A percentile compares a stretch with the other conserved stretches of the same genome.
These are phyloP conservation scores for Linnemannia exigua DNA, from an alignment of 192 early-diverging fungal genomes.

Conservation along the genomic window DNA sequence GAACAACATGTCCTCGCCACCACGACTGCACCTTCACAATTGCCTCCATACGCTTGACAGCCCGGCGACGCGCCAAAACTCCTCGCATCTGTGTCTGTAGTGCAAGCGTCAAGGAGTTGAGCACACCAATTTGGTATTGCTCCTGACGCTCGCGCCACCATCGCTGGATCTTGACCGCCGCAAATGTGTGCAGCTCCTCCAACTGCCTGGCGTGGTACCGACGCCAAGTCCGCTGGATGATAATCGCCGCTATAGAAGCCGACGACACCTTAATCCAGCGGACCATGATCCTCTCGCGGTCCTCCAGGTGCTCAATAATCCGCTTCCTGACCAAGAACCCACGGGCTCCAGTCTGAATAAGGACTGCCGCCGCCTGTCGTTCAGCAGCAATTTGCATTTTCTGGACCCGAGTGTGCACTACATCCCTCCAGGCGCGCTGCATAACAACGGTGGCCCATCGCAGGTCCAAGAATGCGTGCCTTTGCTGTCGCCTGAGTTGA, in stretches of 20 bases:
- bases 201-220: conserved; percentile 12
- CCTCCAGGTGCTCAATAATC: conserved; percentile 29
- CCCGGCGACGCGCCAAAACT: conserved; percentile 33
- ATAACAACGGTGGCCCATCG: conserved; percentile 28
- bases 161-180: conserved; percentile 36
- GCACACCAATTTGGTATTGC: not conserved
- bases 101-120: conserved; percentile 12
- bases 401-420: conserved; percentile 12
- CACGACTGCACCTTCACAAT: conserved; percentile 53
- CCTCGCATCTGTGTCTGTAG: conserved; percentile 52
- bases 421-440: conserved; percentile 43
- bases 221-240: conserved; percentile 47
- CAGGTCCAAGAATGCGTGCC: conserved; percentile 29
- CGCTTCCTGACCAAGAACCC: conserved; percentile 37
- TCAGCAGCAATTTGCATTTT: not conserved
- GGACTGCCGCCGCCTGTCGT: conserved; percentile 20
- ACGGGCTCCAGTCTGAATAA: conserved; percentile 44
- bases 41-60: conserved; percentile 12
- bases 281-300: conserved; percentile 24
- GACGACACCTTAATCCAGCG: conserved; percentile 39
- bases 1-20: conserved; percentile 56
- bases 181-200: conserved; percentile 11
- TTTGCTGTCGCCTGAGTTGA: conserved; percentile 19
- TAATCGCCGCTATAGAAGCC: conserved; percentile 30
- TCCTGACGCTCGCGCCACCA: conserved; percentile 39